Evolutionary conservation across 176 grass and related monocot genomes (phyloP).

Genomic region (Bolboschoenus planiculmis): DNA sequence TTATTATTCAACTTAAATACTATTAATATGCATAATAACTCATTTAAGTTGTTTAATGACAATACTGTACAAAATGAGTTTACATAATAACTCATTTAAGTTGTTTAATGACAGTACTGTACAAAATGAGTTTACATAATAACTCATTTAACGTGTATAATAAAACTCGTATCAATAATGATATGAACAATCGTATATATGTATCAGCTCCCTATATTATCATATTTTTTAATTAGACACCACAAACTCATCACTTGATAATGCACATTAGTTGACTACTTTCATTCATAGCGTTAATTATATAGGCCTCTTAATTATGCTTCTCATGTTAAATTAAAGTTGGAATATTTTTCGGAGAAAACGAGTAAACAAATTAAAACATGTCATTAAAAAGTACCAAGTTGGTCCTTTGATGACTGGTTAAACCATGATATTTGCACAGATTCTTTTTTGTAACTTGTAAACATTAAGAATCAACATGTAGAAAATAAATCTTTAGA

Average conservation of each 20-base stretch:
- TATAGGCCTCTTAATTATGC: background rate
- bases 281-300: background rate
- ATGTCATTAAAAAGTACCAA: background rate
- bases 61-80: too few species aligned
- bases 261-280: conserved; percentile 10
- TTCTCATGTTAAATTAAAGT: conserved; percentile 14
- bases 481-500: background rate
- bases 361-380: background rate
- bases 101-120: too few species aligned
- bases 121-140: too few species aligned
- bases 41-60: too few species aligned
- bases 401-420: background rate
- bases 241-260: background rate
- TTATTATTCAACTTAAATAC: too few species aligned
- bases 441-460: background rate
- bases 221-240: background rate
- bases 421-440: background rate
- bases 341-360: conserved; percentile 7
- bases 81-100: too few species aligned
- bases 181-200: too few species aligned
- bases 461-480: background rate
- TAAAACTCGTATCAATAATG: too few species aligned
- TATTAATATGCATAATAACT: too few species aligned
- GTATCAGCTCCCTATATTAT: too few species aligned
- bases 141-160: too few species aligned